Evolutionary conservation across 2,329 filamentous ascomycete species (phyloP), one percentile per base, ranked within the genome.

Genomic region (Colletotrichum lindemuthianum): DNA sequence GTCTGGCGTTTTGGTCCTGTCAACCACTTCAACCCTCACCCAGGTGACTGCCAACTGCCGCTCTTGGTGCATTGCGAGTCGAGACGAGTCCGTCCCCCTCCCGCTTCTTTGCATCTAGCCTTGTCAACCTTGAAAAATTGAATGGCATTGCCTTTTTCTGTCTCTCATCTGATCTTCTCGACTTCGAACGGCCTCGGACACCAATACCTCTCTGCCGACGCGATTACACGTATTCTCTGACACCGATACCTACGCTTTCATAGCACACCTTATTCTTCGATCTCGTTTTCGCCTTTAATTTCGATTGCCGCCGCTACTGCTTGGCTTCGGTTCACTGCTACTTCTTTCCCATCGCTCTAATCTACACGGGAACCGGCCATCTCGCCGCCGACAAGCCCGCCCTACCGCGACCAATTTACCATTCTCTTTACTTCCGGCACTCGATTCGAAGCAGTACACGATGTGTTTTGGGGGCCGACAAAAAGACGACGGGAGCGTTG

Each of bases 391-490:
- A 24, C 24, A 24, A 24, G 24, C 24, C 3, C 24, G 24, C 24
- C 24, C 4, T n/a, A 43, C 57, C 32, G n/a, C 37, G 7, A 12
- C 43, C 36, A 32, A 24, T 33, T 39, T 39, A 15, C 48, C 7
- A 10, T 16, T 40, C 43, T 41, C 48, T 45, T 41, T 60, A 32
- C 13, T 33, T 44, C 34, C 47, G 58, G 36, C 59, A 37, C 52
- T 40, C 45, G 12, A 53, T 41, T 36, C 36, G 39, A 39, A 40
- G 39, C 40, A 58, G 10, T 40, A 53, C 72, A 81, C 68, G 64
- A 91, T 91, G 88, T 91, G 88, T 76, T 90, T 91, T 76, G 86
- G 88, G 67, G 78, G 80, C 68, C 81, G 86, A 70, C 81, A 82
- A 61, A 82, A 81, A 70, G 77, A 78, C 67, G 81, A 82, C 71